Evolutionary conservation across 2,329 filamentous ascomycete genomes (phyloP), one percentile per base, ranked within the genome.

Genomic region (Sarocladium oryzae): DNA sequence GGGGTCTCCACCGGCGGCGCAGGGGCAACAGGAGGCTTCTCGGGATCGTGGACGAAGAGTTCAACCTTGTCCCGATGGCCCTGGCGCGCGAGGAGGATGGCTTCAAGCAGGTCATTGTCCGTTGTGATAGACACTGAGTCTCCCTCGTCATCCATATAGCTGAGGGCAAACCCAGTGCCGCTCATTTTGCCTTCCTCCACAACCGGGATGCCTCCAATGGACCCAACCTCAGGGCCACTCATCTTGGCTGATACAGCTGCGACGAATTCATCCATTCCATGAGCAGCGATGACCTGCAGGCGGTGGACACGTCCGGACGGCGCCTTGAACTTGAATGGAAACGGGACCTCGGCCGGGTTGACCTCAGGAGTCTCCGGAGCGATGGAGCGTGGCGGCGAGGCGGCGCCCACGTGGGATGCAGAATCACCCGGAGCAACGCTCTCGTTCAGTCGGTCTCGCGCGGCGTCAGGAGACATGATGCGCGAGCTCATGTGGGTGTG

Each of bases 281-380:
- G 82, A 20, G 86, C 82, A 10, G 90, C 86, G 51, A 84, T 76
- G 24, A 96, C 85, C 63, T 97, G 93, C 49, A 99, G 73, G 51
- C 93, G 84, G 69, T 99, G 93, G 16, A 97, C 91, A 50, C 93
- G 88, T 41, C 92, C 93, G 59, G 89, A 91, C 1, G 93, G 93
- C 2, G 93, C 90, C 75, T 97, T 97, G 80, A 99, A 99, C 69
- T 99, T 99, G 83, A 99, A 99, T 2, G 92, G 83, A 70, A 97
- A 99, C 0, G 92, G 89, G 10, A 81, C 69, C 57, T 95, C 88
- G 60, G 88, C 80, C 1, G 79, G 73, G 5, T 84, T 77, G 40
- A 45, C 24, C 43, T 85, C 76, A 2, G 66, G 66, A 2, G 63
- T 61, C 40, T 69, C 77, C 15, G 74, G 75, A 21, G 83, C 69